phyloP scores from a whole-genome alignment of 129 eudicot species.

The Glebionis coronaria region DNA sequence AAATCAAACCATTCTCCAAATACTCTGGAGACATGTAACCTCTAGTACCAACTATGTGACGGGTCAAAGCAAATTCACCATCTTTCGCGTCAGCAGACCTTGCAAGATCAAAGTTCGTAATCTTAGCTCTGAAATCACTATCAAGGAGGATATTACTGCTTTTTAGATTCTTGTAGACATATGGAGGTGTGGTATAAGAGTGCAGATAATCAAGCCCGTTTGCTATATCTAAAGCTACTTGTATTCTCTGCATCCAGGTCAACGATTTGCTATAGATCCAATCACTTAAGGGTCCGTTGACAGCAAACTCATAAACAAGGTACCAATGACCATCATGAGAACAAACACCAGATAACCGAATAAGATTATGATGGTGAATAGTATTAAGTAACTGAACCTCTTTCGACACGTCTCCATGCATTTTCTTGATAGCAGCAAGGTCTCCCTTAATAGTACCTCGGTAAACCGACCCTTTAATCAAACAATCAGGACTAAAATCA shows the following conservation, averaged over 20 bases:
- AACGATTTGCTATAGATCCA: slow-evolving; percentile 56
- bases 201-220: slow-evolving; percentile 86
- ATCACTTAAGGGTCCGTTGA: slow-evolving; percentile 53
- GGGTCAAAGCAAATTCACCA: slow-evolving; percentile 63
- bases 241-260: slow-evolving; percentile 67
- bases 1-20: slow-evolving; percentile 62
- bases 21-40: slow-evolving; percentile 93
- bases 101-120: slow-evolving; percentile 67
- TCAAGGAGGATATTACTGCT: slow-evolving; percentile 81
- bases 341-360: slow-evolving; percentile 67
- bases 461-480: slow-evolving; percentile 77
- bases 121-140: slow-evolving; percentile 67
- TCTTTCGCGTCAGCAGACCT: slow-evolving; percentile 65
- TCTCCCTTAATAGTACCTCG: slow-evolving; percentile 67
- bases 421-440: slow-evolving; percentile 78
- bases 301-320: slow-evolving; percentile 87
- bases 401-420: slow-evolving; percentile 76
- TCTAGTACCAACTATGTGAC: slow-evolving; percentile 80
- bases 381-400: slow-evolving; percentile 61
- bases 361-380: slow-evolving; percentile 72
- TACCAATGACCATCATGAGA: slow-evolving; percentile 69
- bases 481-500: slow-evolving; percentile 51
- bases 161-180: slow-evolving; percentile 71
- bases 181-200: slow-evolving; percentile 74
- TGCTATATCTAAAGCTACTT: slow-evolving; percentile 71